Conservation (phyloP, 768 basidiomycete genomes). For the Lactarius hengduanensis region DNA sequence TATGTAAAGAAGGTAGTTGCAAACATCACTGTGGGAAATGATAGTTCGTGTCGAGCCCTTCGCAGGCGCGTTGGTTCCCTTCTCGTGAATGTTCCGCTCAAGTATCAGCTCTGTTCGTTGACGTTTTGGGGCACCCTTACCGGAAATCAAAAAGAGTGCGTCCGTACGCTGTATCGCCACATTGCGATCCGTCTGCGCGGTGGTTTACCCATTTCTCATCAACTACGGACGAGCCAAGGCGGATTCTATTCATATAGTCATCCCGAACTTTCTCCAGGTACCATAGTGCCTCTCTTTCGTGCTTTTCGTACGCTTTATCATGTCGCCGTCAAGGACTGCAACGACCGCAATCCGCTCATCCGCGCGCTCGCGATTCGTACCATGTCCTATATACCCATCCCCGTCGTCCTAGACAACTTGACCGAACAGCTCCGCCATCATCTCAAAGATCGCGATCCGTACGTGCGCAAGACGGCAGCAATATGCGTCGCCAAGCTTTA, state of each 20-base stretch:
- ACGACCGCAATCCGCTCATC: conserved; percentile 93
- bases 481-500: no score
- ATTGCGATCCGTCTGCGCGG: conserved; percentile 41
- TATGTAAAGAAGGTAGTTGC: conserved; percentile 92
- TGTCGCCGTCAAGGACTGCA: conserved; percentile 70
- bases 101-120: conserved; percentile 94
- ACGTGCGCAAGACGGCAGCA: no score
- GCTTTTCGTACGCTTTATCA: neutral
- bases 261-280: conserved; percentile 24
- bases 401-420: conserved; percentile 80
- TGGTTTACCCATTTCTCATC: conserved; percentile 97
- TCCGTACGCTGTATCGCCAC: conserved; percentile 6
- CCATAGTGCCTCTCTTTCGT: neutral
- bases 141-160: conserved; percentile 99
- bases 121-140: conserved; percentile 91
- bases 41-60: conserved; percentile 63
- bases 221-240: conserved; percentile 94
- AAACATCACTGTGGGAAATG: conserved; percentile 98
- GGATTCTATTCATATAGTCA: conserved; percentile 70
- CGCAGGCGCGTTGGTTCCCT: no score
- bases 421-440: conserved; percentile 89
- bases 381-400: conserved; percentile 98
- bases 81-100: conserved; percentile 26
- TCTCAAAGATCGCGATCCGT: no score
- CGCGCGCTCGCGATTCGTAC: conserved; percentile 96